Conservation (phyloP, 805 yeast genomes). For the Yarrowia osloensis region DNA sequence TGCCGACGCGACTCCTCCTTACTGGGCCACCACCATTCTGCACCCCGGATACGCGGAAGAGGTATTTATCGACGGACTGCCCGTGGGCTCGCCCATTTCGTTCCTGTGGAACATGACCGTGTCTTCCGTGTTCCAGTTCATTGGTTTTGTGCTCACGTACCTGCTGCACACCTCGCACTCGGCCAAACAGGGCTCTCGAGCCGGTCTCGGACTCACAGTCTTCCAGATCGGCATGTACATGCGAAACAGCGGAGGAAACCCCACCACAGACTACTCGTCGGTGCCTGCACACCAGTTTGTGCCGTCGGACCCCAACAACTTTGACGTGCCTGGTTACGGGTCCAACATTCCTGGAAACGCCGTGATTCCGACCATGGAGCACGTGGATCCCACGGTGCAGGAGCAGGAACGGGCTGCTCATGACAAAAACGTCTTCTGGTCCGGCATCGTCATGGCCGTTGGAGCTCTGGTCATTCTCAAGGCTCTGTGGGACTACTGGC, state of each 20-base stretch:
- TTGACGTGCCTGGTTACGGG: slow-evolving; percentile 44
- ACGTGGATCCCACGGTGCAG: slow-evolving; percentile 31
- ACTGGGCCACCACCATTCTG: slow-evolving; percentile 89
- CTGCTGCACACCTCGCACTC: slow-evolving; percentile 95
- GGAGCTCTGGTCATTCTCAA: slow-evolving; percentile 69
- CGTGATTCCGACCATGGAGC: slow-evolving; percentile 28
- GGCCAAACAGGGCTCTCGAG: slow-evolving; percentile 90
- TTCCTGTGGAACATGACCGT: slow-evolving; percentile 88
- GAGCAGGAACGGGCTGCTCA: slow-evolving; percentile 17
- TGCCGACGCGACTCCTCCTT: slow-evolving; percentile 90
- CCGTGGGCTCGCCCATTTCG: slow-evolving; percentile 89
- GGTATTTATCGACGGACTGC: slow-evolving; percentile 89
- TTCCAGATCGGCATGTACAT: slow-evolving; percentile 66
- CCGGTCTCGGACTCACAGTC: slow-evolving; percentile 86
- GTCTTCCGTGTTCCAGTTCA: slow-evolving; percentile 87
- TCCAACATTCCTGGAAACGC: slow-evolving; percentile 36
- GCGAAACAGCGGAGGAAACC: slow-evolving; percentile 37
- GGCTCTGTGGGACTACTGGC: slow-evolving; percentile 68
- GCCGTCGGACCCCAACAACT: slow-evolving; percentile 61
- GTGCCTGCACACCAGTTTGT: slow-evolving; percentile 46
- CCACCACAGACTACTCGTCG: slow-evolving; percentile 25
- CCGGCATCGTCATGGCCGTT: slow-evolving; percentile 52
- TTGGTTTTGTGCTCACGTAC: slow-evolving; percentile 89
- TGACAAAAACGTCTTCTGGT: slow-evolving; percentile 12
- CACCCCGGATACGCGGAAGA: slow-evolving; percentile 80